phyloP scores from a whole-genome alignment of 2,329 filamentous ascomycete genomes.

The Ceratocystis papillata region DNA sequence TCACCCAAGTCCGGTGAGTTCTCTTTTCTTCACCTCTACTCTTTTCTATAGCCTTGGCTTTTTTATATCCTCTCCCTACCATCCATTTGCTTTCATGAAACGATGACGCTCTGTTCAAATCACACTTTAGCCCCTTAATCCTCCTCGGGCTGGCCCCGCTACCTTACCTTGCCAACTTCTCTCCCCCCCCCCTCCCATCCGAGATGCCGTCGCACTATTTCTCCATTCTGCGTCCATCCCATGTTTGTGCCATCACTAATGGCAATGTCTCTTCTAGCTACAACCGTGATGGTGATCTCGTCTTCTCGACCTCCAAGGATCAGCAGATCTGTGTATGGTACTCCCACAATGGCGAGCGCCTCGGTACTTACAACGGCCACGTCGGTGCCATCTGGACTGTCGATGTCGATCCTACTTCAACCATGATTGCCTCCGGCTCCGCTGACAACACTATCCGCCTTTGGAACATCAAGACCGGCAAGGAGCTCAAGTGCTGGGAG shows the following conservation, averaged over 20 bases:
- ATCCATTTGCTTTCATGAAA: too few species aligned
- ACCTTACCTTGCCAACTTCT: neutral
- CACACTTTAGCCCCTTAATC: constrained; percentile 8
- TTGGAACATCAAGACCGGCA: constrained; percentile 91
- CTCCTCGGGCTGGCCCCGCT: constrained; percentile 23
- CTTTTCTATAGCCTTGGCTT: neutral
- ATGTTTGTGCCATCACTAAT: neutral
- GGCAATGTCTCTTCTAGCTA: constrained; percentile 44
- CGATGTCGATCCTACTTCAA: constrained; percentile 85
- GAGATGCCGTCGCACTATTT: constrained; percentile 14
- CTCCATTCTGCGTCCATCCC: neutral
- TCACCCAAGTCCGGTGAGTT: constrained; percentile 80
- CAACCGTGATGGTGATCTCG: constrained; percentile 88
- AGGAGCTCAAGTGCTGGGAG: constrained; percentile 93
- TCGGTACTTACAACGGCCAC: constrained; percentile 94
- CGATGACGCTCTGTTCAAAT: too few species aligned
- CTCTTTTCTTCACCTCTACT: constrained; percentile 2
- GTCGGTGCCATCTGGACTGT: constrained; percentile 98
- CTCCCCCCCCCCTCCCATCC: neutral
- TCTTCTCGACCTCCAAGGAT: constrained; percentile 94
- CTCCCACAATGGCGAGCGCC: constrained; percentile 92
- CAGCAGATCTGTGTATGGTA: constrained; percentile 96
- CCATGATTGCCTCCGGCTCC: constrained; percentile 85
- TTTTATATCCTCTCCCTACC: constrained; percentile 1
- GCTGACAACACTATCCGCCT: constrained; percentile 97